A percentile compares a stretch with the other conserved stretches of the same genome.
Evolutionary conservation across 2,329 filamentous ascomycete species (phyloP).

Genomic region (Neopestalotiopsis sp.): DNA sequence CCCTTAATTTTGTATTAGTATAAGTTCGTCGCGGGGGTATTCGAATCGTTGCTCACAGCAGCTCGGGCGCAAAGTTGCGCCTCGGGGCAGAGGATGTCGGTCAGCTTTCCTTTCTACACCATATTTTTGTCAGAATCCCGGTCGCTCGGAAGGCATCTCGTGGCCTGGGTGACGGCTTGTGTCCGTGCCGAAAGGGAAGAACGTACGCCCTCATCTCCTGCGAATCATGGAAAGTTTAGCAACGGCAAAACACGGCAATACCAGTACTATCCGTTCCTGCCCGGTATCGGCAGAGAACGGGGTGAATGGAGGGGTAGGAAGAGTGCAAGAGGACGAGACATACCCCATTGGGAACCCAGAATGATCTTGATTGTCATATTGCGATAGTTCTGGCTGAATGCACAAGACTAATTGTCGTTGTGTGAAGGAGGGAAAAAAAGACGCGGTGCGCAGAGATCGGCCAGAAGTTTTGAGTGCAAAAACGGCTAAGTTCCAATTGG

Average conservation of each 20-base stretch:
- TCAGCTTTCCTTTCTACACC: constrained; percentile 14
- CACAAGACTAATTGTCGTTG: constrained; percentile 1
- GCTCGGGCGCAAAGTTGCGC: constrained; percentile 18
- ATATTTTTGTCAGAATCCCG: neutral
- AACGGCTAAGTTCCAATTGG: neutral
- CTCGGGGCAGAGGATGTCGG: neutral
- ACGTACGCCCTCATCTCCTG: constrained; percentile 16
- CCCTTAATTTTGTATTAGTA: constrained; percentile 9
- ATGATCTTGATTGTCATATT: constrained; percentile 14
- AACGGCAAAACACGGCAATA: neutral
- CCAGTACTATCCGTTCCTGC: neutral
- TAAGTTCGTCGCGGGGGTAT: neutral
- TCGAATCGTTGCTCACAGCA: constrained; percentile 14
- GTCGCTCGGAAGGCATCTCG: neutral
- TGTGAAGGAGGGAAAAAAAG: constrained; percentile 11
- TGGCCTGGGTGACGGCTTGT: neutral
- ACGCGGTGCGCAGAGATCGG: neutral
- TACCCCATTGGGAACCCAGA: constrained; percentile 21
- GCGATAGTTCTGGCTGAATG: constrained; percentile 10
- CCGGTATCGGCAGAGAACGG: constrained; percentile 4
- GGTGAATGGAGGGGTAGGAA: neutral
- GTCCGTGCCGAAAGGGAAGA: neutral
- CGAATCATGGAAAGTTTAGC: neutral
- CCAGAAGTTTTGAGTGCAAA: constrained; percentile 1
- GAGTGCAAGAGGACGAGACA: constrained; percentile 9